Percentiles rank a stretch among this genome's conserved stretches.
These are phyloP conservation scores for Umbelopsis ramanniana DNA, from an alignment of 192 early-diverging fungal species.

Conservation along the genomic window DNA sequence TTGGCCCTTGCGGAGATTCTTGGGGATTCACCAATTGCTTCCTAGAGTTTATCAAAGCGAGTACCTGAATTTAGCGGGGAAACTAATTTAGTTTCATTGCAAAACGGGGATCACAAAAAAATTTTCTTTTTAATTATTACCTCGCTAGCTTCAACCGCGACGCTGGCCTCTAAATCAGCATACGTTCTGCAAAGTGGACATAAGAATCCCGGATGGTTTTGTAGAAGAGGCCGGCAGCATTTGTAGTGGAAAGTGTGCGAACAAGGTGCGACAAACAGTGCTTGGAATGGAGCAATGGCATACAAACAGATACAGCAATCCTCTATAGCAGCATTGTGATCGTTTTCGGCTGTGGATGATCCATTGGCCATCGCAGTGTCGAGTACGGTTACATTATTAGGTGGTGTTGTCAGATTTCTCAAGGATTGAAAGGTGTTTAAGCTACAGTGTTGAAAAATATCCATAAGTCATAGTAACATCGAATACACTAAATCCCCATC, in stretches of 20 bases:
- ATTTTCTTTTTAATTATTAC: constrained; percentile 24
- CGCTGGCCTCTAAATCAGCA: constrained; percentile 86
- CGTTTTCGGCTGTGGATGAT: constrained; percentile 24
- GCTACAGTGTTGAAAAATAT: too few species aligned
- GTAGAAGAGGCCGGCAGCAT: constrained; percentile 74
- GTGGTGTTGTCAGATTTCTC: constrained; percentile 51
- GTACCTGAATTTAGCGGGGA: not conserved
- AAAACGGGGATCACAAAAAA: constrained; percentile 43
- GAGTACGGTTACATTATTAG: constrained; percentile 29
- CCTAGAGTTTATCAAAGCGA: constrained; percentile 9
- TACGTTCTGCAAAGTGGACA: constrained; percentile 87
- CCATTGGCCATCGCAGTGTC: constrained; percentile 36
- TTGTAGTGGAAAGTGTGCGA: constrained; percentile 94
- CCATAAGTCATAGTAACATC: too few species aligned
- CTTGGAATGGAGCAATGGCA: constrained; percentile 84
- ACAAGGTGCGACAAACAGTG: constrained; percentile 91
- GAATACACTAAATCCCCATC: constrained; percentile 35
- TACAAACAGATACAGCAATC: constrained; percentile 94
- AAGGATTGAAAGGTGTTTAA: constrained; percentile 51
- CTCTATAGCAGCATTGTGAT: constrained; percentile 21
- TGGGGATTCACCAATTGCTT: not conserved
- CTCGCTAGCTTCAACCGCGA: constrained; percentile 53
- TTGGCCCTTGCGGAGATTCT: not conserved
- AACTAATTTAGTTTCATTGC: not conserved
- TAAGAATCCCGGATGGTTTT: constrained; percentile 66